Evolutionary conservation across 2,329 filamentous ascomycete species (phyloP), one percentile per base, ranked within the genome.

Genomic region (Aspergillus sp.): DNA sequence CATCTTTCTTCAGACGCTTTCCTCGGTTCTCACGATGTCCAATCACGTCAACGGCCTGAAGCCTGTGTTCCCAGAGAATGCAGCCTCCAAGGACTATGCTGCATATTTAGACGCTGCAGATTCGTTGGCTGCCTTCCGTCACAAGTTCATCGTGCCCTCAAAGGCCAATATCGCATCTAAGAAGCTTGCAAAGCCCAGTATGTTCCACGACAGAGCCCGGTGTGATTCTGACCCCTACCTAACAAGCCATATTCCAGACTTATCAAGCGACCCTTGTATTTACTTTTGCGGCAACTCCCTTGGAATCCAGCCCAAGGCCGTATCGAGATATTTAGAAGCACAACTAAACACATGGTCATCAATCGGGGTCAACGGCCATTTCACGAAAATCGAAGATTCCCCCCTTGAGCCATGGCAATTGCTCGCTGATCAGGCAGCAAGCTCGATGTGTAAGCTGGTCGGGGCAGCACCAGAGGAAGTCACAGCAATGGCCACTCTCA

Each of bases 251-350:
- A 13, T 12, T 48, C 39, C 47, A 69, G 76, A 74, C 52, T 64
- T 73, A 44, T 72, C 71, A 2, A 65, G 71, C 18, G 69, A 77
- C 7, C 69, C 66, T 38, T 71, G 70, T 42, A 87, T 90, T 55
- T 96, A 96, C 74, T 87, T 96, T 64, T 92, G 91, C 63, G 92
- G 92, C 54, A 96, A 96, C 77, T 96, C 91, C 0, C 83, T 96
- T 3, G 92, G 92, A 32, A 83, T 93, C 9, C 91, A 96, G 73
- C 91, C 92, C 30, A 86, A 84, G 63, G 81, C 85, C 3, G 86
- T 87, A 0, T 78, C 83, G 15, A 76, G 82, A 20, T 86, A 90
- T 62, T 74, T 96, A 60, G 78, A 86, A 48, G 84, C 85, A 3
- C 90, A 95, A 63, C 82, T 96, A 2, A 84, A 89, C 65, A 93